Base-by-base conservation (phyloP, 2,329 filamentous ascomycete genomes). In the Pyricularia grisea region DNA sequence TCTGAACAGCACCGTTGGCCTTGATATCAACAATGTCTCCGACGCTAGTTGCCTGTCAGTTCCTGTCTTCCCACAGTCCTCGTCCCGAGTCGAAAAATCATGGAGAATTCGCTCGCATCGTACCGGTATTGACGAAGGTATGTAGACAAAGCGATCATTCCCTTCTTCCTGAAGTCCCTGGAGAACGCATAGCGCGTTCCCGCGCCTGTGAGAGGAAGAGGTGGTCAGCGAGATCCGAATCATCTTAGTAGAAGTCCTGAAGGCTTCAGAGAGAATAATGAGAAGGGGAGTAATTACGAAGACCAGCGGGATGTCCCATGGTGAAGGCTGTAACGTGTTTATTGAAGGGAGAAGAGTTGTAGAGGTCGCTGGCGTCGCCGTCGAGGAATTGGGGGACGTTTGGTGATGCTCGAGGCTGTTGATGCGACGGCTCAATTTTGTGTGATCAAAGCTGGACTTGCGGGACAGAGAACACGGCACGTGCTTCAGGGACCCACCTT, bases 11-110 rank as follows among this genome's bases (percentile, higher is more conserved):
- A 91, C 94, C 95, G 87, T 99, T 98, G 80, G 92, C 92, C 85
- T 97, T 96, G 82, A 99, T 93, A 82, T 99, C 95, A 80, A 99
- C 95, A 78, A 98, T 97, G 80, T 99, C 95, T 83, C 95, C 95
- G 80, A 99, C 95, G 82, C 90, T 93, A 77, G 72, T 74, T 70
- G 74, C 71, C 67, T 74, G 79, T 90, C 79, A 88, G 82, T 17
- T 68, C 66, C 69, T 65, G 67, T 66, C 30, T 67, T 70, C 60
- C 42, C 28, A 31, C 9, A 33, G 10, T 27, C 42, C 27, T 28
- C 25, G 25, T 27, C 12, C 3, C 3, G 11, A 63, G 10, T 14
- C 60, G 60, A 3, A 28, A 61, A 28, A 63, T 30, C n/a, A 27
- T 5, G 11, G 11, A 30, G 10, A 23, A 28, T 11, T 63, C 60